Evolutionary conservation across 768 basidiomycete species (phyloP).

Genomic region (Boletus patriciae): DNA sequence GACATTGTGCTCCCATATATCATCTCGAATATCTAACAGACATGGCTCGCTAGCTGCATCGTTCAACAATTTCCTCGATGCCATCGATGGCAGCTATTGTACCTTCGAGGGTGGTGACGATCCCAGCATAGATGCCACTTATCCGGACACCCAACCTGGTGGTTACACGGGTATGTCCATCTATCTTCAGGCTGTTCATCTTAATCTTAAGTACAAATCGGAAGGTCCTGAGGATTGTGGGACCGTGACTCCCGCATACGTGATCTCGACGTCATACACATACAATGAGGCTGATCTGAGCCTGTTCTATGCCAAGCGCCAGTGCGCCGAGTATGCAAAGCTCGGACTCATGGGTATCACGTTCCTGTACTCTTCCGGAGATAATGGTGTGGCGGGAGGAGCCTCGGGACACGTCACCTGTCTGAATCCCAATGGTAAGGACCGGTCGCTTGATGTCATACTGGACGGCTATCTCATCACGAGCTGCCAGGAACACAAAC

Average conservation of each 20-base stretch:
- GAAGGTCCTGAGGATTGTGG: slow-evolving; percentile 37
- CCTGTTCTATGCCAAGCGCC: slow-evolving; percentile 39
- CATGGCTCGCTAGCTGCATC: slow-evolving; percentile 26
- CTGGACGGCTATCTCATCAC: not conserved
- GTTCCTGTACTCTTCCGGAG: slow-evolving; percentile 35
- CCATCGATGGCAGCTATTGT: slow-evolving; percentile 39
- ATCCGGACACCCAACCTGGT: slow-evolving; percentile 23
- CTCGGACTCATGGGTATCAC: slow-evolving; percentile 40
- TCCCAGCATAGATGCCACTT: slow-evolving; percentile 25
- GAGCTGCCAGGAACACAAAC: slow-evolving; percentile 13
- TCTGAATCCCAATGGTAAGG: slow-evolving; percentile 7
- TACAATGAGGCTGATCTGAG: slow-evolving; percentile 39
- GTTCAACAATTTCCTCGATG: slow-evolving; percentile 42
- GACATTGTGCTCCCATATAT: not conserved
- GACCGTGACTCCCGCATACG: slow-evolving; percentile 37
- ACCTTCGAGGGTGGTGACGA: slow-evolving; percentile 40
- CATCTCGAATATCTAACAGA: not conserved
- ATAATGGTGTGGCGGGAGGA: slow-evolving; percentile 34
- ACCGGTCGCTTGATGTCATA: no score
- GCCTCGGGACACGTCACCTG: no score
- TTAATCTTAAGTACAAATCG: not conserved
- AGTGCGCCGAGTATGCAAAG: slow-evolving; percentile 50
- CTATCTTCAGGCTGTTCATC: not conserved
- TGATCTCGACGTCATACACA: slow-evolving; percentile 46
- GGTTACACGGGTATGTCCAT: slow-evolving; percentile 20